Conservation (phyloP, 2,329 filamentous ascomycete species). For the Ophidiomyces ophidiicola region DNA sequence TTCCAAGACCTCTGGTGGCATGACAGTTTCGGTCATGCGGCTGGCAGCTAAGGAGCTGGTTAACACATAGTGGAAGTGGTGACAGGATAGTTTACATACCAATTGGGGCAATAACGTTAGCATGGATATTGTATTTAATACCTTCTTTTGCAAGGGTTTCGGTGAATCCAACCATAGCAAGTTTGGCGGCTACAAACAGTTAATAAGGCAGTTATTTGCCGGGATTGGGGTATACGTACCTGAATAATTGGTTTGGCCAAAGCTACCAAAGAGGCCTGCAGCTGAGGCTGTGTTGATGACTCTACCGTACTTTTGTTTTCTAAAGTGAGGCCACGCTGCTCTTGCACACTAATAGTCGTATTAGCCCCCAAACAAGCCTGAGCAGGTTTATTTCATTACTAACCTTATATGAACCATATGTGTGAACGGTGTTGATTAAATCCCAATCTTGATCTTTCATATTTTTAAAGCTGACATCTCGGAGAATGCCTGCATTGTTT, state of each 20-base stretch:
- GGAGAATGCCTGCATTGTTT: constrained; percentile 94
- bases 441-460: constrained; percentile 98
- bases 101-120: constrained; percentile 90
- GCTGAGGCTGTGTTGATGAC: constrained; percentile 97
- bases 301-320: constrained; percentile 96
- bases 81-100: constrained; percentile 21
- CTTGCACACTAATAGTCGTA: constrained; percentile 52
- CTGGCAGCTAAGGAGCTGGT: constrained; percentile 53
- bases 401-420: constrained; percentile 81
- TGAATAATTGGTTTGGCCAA: constrained; percentile 93
- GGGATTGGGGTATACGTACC: constrained; percentile 31
- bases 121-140: constrained; percentile 91
- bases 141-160: constrained; percentile 98
- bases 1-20: constrained; percentile 84
- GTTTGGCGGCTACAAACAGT: constrained; percentile 60
- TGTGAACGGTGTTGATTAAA: constrained; percentile 81
- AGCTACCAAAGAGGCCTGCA: constrained; percentile 87
- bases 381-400: constrained; percentile 2
- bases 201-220: constrained; percentile 12
- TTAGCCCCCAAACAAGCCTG: not conserved
- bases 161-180: constrained; percentile 90
- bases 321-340: constrained; percentile 93
- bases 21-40: constrained; percentile 88
- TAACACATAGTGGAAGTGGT: constrained; percentile 2
- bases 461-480: constrained; percentile 96